Percentiles rank a stretch among this genome's conserved stretches.
These are phyloP conservation scores for Leishmania tropica DNA, from an alignment of 208 protist species.

Conservation along the genomic window DNA sequence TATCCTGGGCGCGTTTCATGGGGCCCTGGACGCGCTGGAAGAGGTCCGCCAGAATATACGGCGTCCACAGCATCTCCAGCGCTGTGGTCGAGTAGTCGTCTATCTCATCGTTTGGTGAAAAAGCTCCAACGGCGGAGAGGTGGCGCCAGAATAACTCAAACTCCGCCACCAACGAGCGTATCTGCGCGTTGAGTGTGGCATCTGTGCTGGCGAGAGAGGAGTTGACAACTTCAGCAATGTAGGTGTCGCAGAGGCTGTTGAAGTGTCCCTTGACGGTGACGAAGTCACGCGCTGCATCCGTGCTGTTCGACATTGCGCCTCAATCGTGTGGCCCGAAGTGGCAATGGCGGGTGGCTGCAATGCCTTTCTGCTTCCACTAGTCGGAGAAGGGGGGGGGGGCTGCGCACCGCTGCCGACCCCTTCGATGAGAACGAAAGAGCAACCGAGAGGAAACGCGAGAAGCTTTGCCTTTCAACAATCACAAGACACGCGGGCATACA, in stretches of 20 bases:
- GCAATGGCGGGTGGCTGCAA: neutral
- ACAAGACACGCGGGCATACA: neutral
- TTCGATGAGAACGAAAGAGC: neutral
- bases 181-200: constrained; percentile 12
- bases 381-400: too few species aligned
- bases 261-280: constrained; percentile 74
- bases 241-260: constrained; percentile 46
- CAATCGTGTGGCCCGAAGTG: neutral
- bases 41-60: constrained; percentile 83
- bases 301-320: constrained; percentile 1
- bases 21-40: constrained; percentile 76
- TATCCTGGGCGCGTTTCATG: constrained; percentile 10
- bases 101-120: constrained; percentile 82
- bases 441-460: neutral
- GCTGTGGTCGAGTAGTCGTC: constrained; percentile 85
- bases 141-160: constrained; percentile 76
- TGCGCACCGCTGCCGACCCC: neutral
- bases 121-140: constrained; percentile 53
- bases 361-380: neutral
- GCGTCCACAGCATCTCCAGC: constrained; percentile 84
- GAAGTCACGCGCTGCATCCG: constrained; percentile 12
- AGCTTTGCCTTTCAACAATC: neutral
- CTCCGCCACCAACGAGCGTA: constrained; percentile 53
- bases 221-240: constrained; percentile 47
- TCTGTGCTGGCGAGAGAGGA: constrained; percentile 38